Conservation (phyloP, 2,329 filamentous ascomycete species). For the Phoma sp. region DNA sequence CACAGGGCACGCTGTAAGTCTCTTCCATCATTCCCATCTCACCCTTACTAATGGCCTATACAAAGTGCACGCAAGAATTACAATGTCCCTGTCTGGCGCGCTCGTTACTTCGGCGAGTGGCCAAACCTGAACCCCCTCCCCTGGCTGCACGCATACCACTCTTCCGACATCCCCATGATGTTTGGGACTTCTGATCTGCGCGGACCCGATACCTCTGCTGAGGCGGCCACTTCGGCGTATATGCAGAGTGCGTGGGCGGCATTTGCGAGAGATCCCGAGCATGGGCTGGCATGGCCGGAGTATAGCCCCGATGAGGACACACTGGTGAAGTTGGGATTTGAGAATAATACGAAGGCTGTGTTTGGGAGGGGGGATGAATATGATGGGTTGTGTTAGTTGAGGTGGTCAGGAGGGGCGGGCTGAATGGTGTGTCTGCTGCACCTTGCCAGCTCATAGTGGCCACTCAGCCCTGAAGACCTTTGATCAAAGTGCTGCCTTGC, state of each 20-base stretch:
- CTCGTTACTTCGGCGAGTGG: slow-evolving; percentile 27
- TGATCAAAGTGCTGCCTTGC: too few relatives aligned
- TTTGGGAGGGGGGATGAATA: slow-evolving; percentile 37
- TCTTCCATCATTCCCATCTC: neutral
- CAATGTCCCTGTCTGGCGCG: slow-evolving; percentile 25
- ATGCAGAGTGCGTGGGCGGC: slow-evolving; percentile 40
- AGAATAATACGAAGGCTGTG: slow-evolving; percentile 35
- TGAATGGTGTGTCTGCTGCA: too few relatives aligned
- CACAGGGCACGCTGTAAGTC: slow-evolving; percentile 22
- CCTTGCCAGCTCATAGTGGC: too few relatives aligned
- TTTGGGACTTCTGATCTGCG: slow-evolving; percentile 31
- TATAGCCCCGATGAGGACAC: slow-evolving; percentile 24
- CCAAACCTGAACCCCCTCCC: slow-evolving; percentile 26
- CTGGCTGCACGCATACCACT: slow-evolving; percentile 33
- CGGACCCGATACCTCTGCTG: slow-evolving; percentile 25
- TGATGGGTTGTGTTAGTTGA: slow-evolving; percentile 21
- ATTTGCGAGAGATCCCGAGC: slow-evolving; percentile 39
- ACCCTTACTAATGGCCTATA: neutral
- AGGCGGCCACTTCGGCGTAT: slow-evolving; percentile 35
- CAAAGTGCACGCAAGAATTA: slow-evolving; percentile 20
- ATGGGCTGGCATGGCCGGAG: slow-evolving; percentile 24
- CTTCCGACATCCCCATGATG: slow-evolving; percentile 31
- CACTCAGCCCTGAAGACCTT: too few relatives aligned
- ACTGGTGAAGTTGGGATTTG: slow-evolving; percentile 26
- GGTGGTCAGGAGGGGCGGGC: too few relatives aligned